These are phyloP conservation scores for Tanacetum coccineum DNA, from an alignment of 129 eudicot species.

Conservation along the genomic window DNA sequence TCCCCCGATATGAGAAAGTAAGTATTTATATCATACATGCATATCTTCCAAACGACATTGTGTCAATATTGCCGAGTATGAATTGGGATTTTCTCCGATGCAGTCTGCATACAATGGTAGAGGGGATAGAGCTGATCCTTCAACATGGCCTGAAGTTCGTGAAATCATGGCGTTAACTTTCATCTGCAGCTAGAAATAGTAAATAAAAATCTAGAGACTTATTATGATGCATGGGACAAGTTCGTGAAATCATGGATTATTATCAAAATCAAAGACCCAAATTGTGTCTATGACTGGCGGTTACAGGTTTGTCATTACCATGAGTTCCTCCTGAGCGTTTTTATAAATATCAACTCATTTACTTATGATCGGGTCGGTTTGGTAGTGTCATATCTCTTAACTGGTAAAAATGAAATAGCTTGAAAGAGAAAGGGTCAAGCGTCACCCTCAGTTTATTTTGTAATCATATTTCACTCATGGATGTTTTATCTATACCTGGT, in stretches of 20 bases:
- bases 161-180: not conserved
- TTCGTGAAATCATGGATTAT: constrained; percentile 60
- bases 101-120: constrained; percentile 16
- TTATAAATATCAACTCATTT: too few species aligned
- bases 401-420: too few species aligned
- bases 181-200: constrained; percentile 66
- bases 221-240: constrained; percentile 91
- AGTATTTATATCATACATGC: constrained; percentile 19
- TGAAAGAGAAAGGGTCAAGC: too few species aligned
- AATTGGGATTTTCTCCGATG: constrained; percentile 3
- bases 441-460: too few species aligned
- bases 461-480: too few species aligned
- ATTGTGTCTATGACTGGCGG: too few species aligned
- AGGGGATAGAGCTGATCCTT: constrained; percentile 65
- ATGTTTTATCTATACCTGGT: too few species aligned
- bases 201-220: constrained; percentile 66
- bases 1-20: constrained; percentile 92
- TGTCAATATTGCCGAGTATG: constrained; percentile 4
- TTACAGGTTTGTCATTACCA: too few species aligned
- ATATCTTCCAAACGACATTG: constrained; percentile 2
- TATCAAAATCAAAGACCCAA: too few species aligned
- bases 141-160: constrained; percentile 92
- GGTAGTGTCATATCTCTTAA: too few species aligned
- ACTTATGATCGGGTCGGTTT: too few species aligned
- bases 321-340: too few species aligned